phyloP scores from a whole-genome alignment of 768 basidiomycete species.

The Suillus weaverae region DNA sequence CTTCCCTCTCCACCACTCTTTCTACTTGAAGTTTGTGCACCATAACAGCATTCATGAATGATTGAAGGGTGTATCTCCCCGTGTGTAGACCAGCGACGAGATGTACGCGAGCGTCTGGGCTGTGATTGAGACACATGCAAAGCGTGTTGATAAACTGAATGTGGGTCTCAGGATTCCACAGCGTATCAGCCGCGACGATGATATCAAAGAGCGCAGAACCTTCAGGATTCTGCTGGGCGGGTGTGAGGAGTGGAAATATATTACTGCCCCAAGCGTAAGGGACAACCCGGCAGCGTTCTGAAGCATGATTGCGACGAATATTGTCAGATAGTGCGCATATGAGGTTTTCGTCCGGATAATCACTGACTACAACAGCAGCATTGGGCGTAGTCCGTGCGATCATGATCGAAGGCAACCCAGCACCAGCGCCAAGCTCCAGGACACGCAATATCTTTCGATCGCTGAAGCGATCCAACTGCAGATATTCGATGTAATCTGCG shows the following conservation, averaged over 20 bases:
- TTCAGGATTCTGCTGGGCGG: constrained; percentile 4
- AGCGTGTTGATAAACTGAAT: constrained; percentile 53
- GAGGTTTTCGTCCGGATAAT: constrained; percentile 69
- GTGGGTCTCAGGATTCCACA: constrained; percentile 74
- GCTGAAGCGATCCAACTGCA: constrained; percentile 38
- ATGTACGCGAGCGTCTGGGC: constrained; percentile 50
- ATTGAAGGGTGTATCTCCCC: constrained; percentile 67
- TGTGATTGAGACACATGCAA: constrained; percentile 43
- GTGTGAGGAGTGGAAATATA: constrained; percentile 22
- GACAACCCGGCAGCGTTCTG: constrained; percentile 47
- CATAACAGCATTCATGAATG: constrained; percentile 48
- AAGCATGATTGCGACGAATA: constrained; percentile 49
- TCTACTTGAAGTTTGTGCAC: constrained; percentile 47
- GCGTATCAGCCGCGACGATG: constrained; percentile 71
- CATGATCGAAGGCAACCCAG: constrained; percentile 71
- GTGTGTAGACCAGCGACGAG: constrained; percentile 78
- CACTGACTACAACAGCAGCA: constrained; percentile 52
- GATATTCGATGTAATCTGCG: constrained; percentile 58
- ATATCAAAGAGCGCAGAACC: constrained; percentile 51
- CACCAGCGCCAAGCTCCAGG: constrained; percentile 76
- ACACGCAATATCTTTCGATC: constrained; percentile 33
- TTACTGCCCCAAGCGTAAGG: constrained; percentile 70
- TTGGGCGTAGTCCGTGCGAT: constrained; percentile 51
- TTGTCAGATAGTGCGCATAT: constrained; percentile 61
- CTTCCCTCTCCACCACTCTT: constrained; percentile 48